phyloP scores from a whole-genome alignment of 139 green algal species.

The Chlamydomonas eustigma region DNA sequence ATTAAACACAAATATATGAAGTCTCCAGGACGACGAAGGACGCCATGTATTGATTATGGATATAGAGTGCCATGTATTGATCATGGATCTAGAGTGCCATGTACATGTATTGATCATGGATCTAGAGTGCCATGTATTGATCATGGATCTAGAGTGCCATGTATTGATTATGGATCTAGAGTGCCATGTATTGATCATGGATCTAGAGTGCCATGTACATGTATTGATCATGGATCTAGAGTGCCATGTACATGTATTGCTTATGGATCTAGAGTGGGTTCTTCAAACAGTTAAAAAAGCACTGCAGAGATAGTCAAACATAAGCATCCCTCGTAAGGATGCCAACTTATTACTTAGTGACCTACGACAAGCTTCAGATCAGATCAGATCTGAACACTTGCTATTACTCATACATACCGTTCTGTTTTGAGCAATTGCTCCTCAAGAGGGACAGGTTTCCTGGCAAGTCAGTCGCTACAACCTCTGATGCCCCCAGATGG shows the following conservation, averaged over 20 bases:
- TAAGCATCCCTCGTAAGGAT: background rate
- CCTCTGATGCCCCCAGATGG: constrained; percentile 34
- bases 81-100: background rate
- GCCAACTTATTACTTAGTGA: background rate
- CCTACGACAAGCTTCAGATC: background rate
- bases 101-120: too few relatives aligned
- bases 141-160: background rate
- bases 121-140: background rate
- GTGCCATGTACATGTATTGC: background rate
- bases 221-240: background rate
- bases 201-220: background rate
- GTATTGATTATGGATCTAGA: too few relatives aligned
- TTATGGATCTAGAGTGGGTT: too few relatives aligned
- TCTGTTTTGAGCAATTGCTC: constrained; percentile 36
- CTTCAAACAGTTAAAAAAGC: background rate
- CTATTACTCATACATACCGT: constrained; percentile 31
- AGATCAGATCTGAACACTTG: background rate
- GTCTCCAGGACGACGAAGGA: background rate
- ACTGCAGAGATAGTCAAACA: background rate
- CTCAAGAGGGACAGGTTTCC: constrained; percentile 57
- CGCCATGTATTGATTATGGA: background rate
- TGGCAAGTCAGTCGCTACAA: constrained; percentile 53
- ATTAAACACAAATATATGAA: background rate
- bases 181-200: too few relatives aligned
- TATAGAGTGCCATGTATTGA: background rate